Percentiles rank a stretch among this genome's conserved stretches.
Conservation (phyloP, 345 rosid genomes). For the Dipteronia dyeriana region DNA sequence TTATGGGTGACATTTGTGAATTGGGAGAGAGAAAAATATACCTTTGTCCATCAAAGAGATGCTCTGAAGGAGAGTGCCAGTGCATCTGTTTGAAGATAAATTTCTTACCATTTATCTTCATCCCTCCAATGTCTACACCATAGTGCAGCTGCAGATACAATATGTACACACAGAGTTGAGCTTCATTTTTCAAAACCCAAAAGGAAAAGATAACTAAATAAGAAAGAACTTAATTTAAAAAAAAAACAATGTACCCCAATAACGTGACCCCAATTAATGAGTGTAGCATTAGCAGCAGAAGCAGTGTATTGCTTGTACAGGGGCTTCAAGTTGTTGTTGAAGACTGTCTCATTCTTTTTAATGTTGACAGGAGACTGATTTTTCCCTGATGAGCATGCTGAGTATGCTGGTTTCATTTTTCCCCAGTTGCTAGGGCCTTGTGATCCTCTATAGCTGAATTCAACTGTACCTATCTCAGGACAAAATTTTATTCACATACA, state of each 20-base stretch:
- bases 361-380: slow-evolving; percentile 75
- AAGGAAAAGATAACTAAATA: background rate
- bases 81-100: slow-evolving; percentile 60
- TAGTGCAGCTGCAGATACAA: slow-evolving; percentile 35
- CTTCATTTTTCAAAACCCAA: background rate
- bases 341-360: slow-evolving; percentile 21
- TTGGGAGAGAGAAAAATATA: slow-evolving; percentile 20
- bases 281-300: slow-evolving; percentile 54
- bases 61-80: slow-evolving; percentile 92
- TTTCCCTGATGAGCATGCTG: slow-evolving; percentile 50
- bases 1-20: no score
- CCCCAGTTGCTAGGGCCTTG: slow-evolving; percentile 61
- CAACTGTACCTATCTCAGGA: background rate
- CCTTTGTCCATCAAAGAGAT: slow-evolving; percentile 58
- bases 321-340: slow-evolving; percentile 29
- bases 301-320: slow-evolving; percentile 38
- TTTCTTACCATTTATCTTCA: slow-evolving; percentile 46
- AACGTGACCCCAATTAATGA: slow-evolving; percentile 41
- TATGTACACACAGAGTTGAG: background rate
- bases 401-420: slow-evolving; percentile 33
- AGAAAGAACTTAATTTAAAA: background rate
- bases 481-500: background rate
- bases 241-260: slow-evolving; percentile 41
- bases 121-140: slow-evolving; percentile 34
- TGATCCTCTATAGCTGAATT: slow-evolving; percentile 43